Conservation (phyloP, 2,329 filamentous ascomycete species). For the Colletotrichum tanaceti region DNA sequence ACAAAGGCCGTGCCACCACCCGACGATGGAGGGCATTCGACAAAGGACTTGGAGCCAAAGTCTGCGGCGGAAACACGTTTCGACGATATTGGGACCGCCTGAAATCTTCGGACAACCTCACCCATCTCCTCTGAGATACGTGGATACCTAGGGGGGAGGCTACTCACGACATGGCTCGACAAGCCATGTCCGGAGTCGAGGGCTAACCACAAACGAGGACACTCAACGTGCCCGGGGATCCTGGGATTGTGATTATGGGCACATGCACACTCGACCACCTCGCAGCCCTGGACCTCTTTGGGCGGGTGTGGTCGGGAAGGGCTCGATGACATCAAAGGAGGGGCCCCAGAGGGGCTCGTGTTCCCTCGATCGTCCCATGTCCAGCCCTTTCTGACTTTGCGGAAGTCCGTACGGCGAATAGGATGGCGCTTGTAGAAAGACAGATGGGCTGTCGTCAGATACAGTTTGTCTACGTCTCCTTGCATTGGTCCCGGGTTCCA, state of each 20-base stretch:
- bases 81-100: not conserved
- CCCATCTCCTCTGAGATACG: too few relatives aligned
- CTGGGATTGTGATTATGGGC: too few relatives aligned
- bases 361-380: not conserved
- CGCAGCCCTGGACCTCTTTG: too few relatives aligned
- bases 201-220: too few relatives aligned
- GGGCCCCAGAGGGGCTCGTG: not conserved
- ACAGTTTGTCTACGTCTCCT: too few relatives aligned
- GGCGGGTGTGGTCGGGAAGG: not conserved
- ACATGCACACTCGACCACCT: too few relatives aligned
- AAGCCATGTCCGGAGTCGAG: too few relatives aligned
- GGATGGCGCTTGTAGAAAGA: too few relatives aligned
- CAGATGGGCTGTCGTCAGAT: too few relatives aligned
- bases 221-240: not conserved
- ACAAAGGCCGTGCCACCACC: not conserved
- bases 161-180: too few relatives aligned
- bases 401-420: not conserved
- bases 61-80: not conserved
- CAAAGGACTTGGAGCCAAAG: not conserved
- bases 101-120: not conserved
- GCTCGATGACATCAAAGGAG: not conserved
- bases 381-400: not conserved
- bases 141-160: too few relatives aligned
- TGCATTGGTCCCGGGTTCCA: not conserved
- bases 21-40: not conserved